Base-by-base conservation (phyloP, 176 grass and related monocot genomes). In the Oryza brachyantha region DNA sequence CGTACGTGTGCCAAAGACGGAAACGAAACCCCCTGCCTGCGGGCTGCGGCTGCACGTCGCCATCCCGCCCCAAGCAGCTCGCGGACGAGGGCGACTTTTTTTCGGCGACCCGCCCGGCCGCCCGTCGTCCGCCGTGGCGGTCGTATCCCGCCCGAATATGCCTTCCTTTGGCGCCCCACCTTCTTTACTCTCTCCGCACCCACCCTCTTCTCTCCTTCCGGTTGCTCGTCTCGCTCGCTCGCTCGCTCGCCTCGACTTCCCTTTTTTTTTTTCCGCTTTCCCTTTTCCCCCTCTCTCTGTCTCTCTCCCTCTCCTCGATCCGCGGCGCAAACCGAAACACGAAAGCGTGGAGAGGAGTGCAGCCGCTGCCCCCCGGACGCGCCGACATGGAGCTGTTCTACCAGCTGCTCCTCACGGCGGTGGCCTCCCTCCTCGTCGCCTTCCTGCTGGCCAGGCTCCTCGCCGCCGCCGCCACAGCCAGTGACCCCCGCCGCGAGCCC, bases 381-480 rank as follows among this genome's bases (percentile, higher is more conserved):
- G 16, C 46, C 48, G 48, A 84, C 80, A 94, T 94, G 92, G 86
- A 86, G 45, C 79, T 92, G 19, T 40, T 94, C 32, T 82, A 63
- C 86, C 89, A 94, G 86, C 89, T 94, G 66, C 72, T 94, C 52
- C 75, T 94, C 84, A 92, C 89, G 37, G 92, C 84, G 28, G 82
- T 27, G 72, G 74, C 81, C 77, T 80, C 92, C 72, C 79, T 94
- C 39, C 68, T 94, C 84, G 76, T 86, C 24, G 86, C 92, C 64
- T 73, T 84, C 87, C 72, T 92, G 66, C 89, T 94, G 36, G 84
- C 83, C 77, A 89, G 81, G 77, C 62, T 94, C 63, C 41, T 94
- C 61, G 52, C 52, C n/a, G 10, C 52, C 52, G 52, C 21, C n/a
- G n/a, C n/a, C 52, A 67, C 79, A 29, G 38, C 72, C 74, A 83